phyloP scores from a whole-genome alignment of 352 stramenopile species.

The Pythium myriotylum region DNA sequence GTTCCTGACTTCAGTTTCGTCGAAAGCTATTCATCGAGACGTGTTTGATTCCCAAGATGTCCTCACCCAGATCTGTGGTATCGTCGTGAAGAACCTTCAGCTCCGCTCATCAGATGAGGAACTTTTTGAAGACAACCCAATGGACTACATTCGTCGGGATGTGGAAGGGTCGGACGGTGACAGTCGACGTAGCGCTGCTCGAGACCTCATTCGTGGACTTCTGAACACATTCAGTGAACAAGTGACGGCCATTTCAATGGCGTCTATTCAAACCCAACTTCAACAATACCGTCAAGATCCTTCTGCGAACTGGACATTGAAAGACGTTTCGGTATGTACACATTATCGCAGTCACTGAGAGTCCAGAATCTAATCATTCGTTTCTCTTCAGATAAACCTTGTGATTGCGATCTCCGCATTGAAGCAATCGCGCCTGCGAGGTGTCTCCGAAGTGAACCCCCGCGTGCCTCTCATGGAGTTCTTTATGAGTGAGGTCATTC shows the following conservation, averaged over 20 bases:
- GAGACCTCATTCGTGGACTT: constrained; percentile 95
- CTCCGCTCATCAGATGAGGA: constrained; percentile 97
- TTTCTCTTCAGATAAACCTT: constrained; percentile 81
- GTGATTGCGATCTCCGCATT: constrained; percentile 96
- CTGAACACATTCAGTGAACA: constrained; percentile 94
- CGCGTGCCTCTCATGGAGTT: constrained; percentile 97
- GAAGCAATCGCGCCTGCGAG: constrained; percentile 91
- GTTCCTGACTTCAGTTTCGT: constrained; percentile 96
- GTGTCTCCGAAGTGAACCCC: constrained; percentile 95
- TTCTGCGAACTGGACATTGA: constrained; percentile 91
- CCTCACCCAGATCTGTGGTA: constrained; percentile 93
- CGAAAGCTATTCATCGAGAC: constrained; percentile 92
- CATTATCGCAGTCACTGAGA: neutral
- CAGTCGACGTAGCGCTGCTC: constrained; percentile 93
- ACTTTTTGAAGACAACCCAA: constrained; percentile 98
- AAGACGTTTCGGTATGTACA: constrained; percentile 94
- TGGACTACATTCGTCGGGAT: constrained; percentile 98
- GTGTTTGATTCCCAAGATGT: constrained; percentile 87
- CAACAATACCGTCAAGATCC: constrained; percentile 89
- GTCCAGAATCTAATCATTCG: neutral
- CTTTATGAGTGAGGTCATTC: constrained; percentile 93
- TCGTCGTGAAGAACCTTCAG: constrained; percentile 98
- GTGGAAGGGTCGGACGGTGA: constrained; percentile 98
- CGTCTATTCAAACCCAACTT: constrained; percentile 91
- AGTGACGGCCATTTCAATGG: constrained; percentile 94